Percentiles rank a stretch among this genome's conserved stretches.
Conservation (phyloP, 139 green algal genomes). For the Pseudopediastrum boryanum region DNA sequence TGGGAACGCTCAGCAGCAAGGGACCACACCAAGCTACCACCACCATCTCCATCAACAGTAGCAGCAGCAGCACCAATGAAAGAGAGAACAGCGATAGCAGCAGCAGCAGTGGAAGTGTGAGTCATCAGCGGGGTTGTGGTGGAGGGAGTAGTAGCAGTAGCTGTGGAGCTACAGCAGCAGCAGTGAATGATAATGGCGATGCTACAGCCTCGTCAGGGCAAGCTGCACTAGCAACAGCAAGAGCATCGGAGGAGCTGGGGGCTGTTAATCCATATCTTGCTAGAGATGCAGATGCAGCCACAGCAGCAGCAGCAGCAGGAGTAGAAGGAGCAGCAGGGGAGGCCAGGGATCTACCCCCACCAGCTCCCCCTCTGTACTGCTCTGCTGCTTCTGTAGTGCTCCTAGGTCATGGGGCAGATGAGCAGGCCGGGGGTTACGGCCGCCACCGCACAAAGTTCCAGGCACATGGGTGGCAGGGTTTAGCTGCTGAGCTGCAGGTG, state of each 20-base stretch:
- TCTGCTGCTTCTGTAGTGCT: conserved; percentile 80
- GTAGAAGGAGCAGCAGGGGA: conserved; percentile 28
- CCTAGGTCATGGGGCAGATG: conserved; percentile 93
- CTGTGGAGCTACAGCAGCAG: no score
- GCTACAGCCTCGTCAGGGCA: no score
- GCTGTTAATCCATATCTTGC: not conserved
- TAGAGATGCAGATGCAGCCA: not conserved
- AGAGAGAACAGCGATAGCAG: not conserved
- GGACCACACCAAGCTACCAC: not conserved
- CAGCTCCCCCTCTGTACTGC: conserved; percentile 29
- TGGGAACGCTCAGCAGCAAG: conserved; percentile 47
- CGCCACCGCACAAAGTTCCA: conserved; percentile 84
- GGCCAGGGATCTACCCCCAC: not conserved
- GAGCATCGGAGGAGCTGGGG: conserved; percentile 5
- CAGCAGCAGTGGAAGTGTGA: conserved; percentile 18
- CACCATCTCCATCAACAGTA: not conserved
- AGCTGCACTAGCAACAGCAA: not conserved
- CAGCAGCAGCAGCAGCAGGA: not conserved
- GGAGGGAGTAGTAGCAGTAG: not conserved
- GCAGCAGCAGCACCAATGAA: conserved; percentile 22
- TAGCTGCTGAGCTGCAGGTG: conserved; percentile 75
- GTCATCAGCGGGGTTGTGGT: no score
- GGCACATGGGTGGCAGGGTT: conserved; percentile 42
- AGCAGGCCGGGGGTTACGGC: conserved; percentile 94
- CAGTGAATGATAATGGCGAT: not conserved